A percentile compares a stretch with the other conserved stretches of the same genome.
phyloP scores from a whole-genome alignment of 441 rosid species.

The Pelargonium australe region DNA sequence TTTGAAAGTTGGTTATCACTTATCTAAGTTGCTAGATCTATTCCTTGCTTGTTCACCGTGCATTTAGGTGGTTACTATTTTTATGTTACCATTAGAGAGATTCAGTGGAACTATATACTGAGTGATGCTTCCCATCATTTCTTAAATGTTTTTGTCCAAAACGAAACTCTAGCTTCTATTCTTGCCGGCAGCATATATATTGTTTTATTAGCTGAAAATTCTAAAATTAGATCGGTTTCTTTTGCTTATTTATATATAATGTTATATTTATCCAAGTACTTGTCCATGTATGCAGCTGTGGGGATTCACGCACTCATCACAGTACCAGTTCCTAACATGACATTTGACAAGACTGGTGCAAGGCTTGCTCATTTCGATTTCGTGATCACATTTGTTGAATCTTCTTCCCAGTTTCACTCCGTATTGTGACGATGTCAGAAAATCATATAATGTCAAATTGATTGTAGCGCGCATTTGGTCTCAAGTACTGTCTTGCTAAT shows the following conservation, averaged over 20 bases:
- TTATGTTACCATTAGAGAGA: background rate
- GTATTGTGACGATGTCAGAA: too few relatives aligned
- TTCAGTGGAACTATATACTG: background rate
- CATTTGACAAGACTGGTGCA: background rate
- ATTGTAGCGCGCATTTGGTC: too few relatives aligned
- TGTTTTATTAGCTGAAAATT: background rate
- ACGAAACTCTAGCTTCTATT: background rate
- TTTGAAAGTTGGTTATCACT: too few relatives aligned
- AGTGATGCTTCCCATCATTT: background rate
- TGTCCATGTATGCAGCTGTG: slow-evolving; percentile 1
- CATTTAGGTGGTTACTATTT: background rate
- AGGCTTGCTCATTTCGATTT: background rate
- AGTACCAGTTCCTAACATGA: background rate
- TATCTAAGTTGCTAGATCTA: too few relatives aligned
- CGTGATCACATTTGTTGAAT: too few relatives aligned
- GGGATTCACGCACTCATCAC: slow-evolving; percentile 7
- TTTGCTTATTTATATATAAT: background rate
- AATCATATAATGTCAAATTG: too few relatives aligned
- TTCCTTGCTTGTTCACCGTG: too few relatives aligned
- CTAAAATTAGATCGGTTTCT: background rate
- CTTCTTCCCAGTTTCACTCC: too few relatives aligned
- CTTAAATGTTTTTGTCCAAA: background rate
- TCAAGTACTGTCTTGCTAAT: too few relatives aligned
- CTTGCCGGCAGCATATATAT: background rate
- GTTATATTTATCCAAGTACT: background rate